These are phyloP conservation scores for Pinus taeda DNA, from an alignment of 75 land plant species.

Conservation along the genomic window DNA sequence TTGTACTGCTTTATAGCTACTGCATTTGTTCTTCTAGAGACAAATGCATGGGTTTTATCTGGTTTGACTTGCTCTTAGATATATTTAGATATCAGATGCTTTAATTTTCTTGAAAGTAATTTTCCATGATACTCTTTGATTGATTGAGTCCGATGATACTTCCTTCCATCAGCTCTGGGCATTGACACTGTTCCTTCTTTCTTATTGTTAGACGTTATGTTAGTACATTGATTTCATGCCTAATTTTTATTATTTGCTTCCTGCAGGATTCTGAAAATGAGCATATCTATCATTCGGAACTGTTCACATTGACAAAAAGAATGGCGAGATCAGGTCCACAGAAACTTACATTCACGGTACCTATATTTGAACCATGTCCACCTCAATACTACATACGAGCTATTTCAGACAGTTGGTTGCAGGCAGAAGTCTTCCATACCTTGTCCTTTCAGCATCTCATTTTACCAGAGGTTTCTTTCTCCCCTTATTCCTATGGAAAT, in stretches of 20 bases:
- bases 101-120: not conserved
- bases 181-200: not conserved
- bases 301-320: conserved; percentile 72
- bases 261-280: conserved; percentile 97
- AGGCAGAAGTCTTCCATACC: conserved; percentile 69
- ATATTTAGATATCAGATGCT: not conserved
- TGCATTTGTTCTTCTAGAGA: too few species aligned
- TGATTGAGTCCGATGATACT: not conserved
- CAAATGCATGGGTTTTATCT: too few species aligned
- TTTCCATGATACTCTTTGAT: not conserved
- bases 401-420: conserved; percentile 94
- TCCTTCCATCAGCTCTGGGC: not conserved
- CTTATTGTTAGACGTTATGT: not conserved
- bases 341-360: conserved; percentile 83
- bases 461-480: conserved; percentile 74
- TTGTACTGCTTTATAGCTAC: not conserved
- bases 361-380: conserved; percentile 97
- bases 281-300: conserved; percentile 94
- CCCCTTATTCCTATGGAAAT: not conserved
- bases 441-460: conserved; percentile 87
- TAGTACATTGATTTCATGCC: not conserved
- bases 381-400: conserved; percentile 90
- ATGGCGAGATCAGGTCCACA: conserved; percentile 85
- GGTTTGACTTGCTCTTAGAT: not conserved
- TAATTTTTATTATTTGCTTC: not conserved